Evolutionary conservation across 768 basidiomycete species (phyloP).

Genomic region (Infundibulicybe gibba): DNA sequence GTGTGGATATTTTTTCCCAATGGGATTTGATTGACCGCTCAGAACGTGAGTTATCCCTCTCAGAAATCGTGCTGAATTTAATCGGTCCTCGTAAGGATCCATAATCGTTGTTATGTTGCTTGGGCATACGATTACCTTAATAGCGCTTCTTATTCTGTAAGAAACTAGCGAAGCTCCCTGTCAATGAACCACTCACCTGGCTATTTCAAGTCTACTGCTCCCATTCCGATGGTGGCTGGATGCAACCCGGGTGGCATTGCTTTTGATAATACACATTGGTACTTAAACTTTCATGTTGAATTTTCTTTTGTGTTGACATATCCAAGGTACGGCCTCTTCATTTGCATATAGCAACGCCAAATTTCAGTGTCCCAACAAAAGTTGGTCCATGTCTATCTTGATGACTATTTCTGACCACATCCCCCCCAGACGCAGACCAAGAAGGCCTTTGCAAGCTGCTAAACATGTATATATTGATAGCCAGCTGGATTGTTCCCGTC

Average conservation of each 20-base stretch:
- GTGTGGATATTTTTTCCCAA: constrained; percentile 38
- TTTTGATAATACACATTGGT: constrained; percentile 46
- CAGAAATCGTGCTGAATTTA: neutral
- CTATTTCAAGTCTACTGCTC: constrained; percentile 34
- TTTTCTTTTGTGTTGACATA: neutral
- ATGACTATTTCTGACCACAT: neutral
- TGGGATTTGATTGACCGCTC: constrained; percentile 41
- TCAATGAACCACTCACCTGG: constrained; percentile 2
- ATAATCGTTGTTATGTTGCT: constrained; percentile 43
- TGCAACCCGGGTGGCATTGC: constrained; percentile 41
- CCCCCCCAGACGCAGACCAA: constrained; percentile 30
- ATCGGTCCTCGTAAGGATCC: constrained; percentile 26
- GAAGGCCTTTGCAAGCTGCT: constrained; percentile 44
- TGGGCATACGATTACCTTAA: constrained; percentile 31
- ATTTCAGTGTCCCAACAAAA: constrained; percentile 39
- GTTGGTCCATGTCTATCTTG: constrained; percentile 21
- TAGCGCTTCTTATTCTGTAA: constrained; percentile 41
- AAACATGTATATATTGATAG: constrained; percentile 43
- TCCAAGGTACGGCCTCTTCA: constrained; percentile 36
- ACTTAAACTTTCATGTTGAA: constrained; percentile 6
- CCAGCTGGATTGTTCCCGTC: constrained; percentile 51
- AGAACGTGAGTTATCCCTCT: constrained; percentile 34
- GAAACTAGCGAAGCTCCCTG: constrained; percentile 9
- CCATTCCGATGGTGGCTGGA: constrained; percentile 53
- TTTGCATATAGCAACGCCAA: constrained; percentile 38